phyloP scores from a whole-genome alignment of 2,329 filamentous ascomycete species.

The Dactylellina cionopaga region DNA sequence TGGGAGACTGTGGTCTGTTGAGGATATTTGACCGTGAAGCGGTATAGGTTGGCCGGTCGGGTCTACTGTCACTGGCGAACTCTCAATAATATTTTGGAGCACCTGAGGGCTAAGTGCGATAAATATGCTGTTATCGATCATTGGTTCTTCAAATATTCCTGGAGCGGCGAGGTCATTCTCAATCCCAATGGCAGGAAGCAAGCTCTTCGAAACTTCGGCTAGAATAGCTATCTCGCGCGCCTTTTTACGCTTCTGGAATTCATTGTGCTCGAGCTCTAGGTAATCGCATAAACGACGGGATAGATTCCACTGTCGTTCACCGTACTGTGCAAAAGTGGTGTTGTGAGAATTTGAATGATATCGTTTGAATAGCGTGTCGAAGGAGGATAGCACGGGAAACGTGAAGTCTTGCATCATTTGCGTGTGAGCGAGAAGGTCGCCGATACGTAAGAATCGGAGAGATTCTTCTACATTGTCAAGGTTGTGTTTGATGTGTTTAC shows the following conservation, averaged over 20 bases:
- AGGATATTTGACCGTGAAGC: not conserved
- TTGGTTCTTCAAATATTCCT: conserved; percentile 18
- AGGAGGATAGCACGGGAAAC: conserved; percentile 42
- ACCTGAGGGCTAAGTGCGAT: conserved; percentile 34
- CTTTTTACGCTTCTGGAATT: conserved; percentile 49
- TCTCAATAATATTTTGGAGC: conserved; percentile 47
- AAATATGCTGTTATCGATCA: conserved; percentile 31
- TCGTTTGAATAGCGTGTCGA: conserved; percentile 40
- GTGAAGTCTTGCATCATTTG: conserved; percentile 52
- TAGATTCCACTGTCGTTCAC: conserved; percentile 41
- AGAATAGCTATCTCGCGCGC: conserved; percentile 31
- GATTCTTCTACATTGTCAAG: conserved; percentile 43
- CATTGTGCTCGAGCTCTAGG: conserved; percentile 39
- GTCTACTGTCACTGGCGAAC: conserved; percentile 44
- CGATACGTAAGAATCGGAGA: conserved; percentile 33
- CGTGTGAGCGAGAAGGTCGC: conserved; percentile 28
- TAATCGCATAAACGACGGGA: conserved; percentile 44
- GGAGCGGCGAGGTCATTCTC: conserved; percentile 9
- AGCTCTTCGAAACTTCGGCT: conserved; percentile 10
- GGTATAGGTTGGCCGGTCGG: conserved; percentile 5
- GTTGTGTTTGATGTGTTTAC: conserved; percentile 46
- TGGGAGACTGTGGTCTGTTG: not conserved
- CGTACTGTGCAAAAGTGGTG: conserved; percentile 45
- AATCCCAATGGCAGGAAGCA: conserved; percentile 16
- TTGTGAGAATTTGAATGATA: conserved; percentile 46